A percentile compares a stretch with the other conserved stretches of the same genome.
Evolutionary conservation across 106 monocot species (phyloP).

Genomic region (Xerophyta viscosa): DNA sequence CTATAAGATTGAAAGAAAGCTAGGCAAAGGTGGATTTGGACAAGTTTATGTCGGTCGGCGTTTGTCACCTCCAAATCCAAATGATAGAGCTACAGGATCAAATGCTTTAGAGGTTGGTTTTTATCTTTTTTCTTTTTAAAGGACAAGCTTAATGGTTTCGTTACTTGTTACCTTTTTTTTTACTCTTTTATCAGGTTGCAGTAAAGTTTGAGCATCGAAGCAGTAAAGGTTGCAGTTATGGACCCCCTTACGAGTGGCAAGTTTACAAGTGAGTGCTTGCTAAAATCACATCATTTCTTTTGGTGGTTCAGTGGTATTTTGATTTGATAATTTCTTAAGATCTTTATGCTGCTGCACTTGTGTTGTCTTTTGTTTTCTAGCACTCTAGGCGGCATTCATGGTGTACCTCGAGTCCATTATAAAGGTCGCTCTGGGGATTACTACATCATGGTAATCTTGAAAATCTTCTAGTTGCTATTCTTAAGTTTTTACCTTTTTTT

Average conservation of each 20-base stretch:
- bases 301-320: no score
- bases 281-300: no score
- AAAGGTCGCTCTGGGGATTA: constrained; percentile 91
- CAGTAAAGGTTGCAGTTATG: constrained; percentile 83
- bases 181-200: constrained; percentile 64
- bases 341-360: neutral
- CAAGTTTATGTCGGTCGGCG: constrained; percentile 77
- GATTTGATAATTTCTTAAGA: no score
- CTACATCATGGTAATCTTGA: constrained; percentile 77
- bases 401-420: constrained; percentile 84
- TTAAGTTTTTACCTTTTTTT: no score
- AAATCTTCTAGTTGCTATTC: constrained; percentile 3
- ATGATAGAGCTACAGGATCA: constrained; percentile 25
- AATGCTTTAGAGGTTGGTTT: constrained; percentile 71
- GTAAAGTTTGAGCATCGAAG: constrained; percentile 81
- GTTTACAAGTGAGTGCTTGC: constrained; percentile 64
- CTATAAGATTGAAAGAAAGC: constrained; percentile 62
- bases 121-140: no score
- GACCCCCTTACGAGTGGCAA: constrained; percentile 86
- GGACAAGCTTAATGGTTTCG: no score
- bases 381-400: constrained; percentile 86
- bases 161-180: no score
- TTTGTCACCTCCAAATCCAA: constrained; percentile 27
- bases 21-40: constrained; percentile 84
- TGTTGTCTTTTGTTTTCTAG: constrained; percentile 21